Conservation (phyloP, 1,139 yeast species). For the Kurtzmaniella natalensis region DNA sequence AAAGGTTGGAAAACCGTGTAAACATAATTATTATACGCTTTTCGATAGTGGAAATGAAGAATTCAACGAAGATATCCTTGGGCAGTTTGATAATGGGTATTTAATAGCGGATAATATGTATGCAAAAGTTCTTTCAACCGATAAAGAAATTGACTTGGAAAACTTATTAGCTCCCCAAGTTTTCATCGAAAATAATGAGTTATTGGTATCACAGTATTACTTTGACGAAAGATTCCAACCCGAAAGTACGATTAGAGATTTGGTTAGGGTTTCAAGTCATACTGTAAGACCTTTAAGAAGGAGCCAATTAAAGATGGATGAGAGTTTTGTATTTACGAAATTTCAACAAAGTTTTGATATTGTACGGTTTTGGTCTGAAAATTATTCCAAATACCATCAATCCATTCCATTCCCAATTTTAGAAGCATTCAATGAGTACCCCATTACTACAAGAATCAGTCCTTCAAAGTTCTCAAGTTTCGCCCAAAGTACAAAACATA, state of each 20-base stretch:
- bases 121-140: conserved; percentile 17
- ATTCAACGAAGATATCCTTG: conserved; percentile 9
- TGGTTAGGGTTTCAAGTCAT: neutral
- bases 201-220: conserved; percentile 16
- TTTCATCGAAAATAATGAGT: conserved; percentile 9
- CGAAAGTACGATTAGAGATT: conserved; percentile 2
- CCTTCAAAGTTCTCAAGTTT: no score
- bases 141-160: conserved; percentile 11
- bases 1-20: no score
- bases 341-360: conserved; percentile 6
- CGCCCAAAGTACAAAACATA: no score
- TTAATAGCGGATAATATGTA: neutral
- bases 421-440: conserved; percentile 9
- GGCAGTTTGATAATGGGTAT: conserved; percentile 18
- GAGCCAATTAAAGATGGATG: conserved; percentile 16
- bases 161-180: conserved; percentile 21
- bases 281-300: conserved; percentile 16
- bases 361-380: conserved; percentile 5
- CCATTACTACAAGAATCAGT: conserved; percentile 8
- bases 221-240: conserved; percentile 15
- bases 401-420: conserved; percentile 9
- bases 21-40: no score
- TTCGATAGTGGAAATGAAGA: conserved; percentile 8
- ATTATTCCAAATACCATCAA: conserved; percentile 7
- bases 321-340: conserved; percentile 11